Evolutionary conservation across 116 monocot species (phyloP), one percentile per base, ranked within the genome.

Genomic region (Dioscorea cayenensis): DNA sequence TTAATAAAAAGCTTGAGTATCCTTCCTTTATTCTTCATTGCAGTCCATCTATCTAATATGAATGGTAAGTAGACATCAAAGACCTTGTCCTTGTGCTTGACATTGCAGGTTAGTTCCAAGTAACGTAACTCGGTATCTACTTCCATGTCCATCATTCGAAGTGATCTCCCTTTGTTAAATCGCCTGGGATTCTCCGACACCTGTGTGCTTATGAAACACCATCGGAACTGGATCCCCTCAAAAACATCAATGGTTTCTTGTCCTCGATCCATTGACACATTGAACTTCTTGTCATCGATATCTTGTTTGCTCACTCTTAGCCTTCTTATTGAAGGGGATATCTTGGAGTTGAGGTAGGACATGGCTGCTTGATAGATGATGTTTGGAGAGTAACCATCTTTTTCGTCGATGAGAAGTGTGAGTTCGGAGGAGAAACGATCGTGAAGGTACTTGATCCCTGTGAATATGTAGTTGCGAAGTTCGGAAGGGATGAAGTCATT

Each of bases 401-500:
- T 51, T 20, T 81, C 69, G 19, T 74, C 67, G 52, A 81, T 72
- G 17, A 84, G 48, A 55, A 84, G 32, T 2, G 75, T 77, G 62
- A 77, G 70, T 3, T 75, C 28, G 13, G 74, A 67, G 61, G 77
- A 80, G 29, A 73, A 65, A 49, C 52, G 63, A 58, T 48, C 29
- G 3, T 68, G 73, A 6, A 83, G 59, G 60, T 14, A 14, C 27
- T 60, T 51, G 20, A 83, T 5, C 18, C 73, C 38, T 21, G 79
- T 72, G 72, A 65, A 70, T 60, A 83, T 2, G 43, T 49, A 61
- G 48, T 73, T 60, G 8, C 72, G 75, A 21, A 79, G 28, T 49
- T 76, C 72, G 60, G 64, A 36, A 1, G 83, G 83, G 10, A 83
- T 9, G 65, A 83, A 59, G 10, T 83, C 83, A 68, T 79, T 83